phyloP scores from a whole-genome alignment of 331 rosid species.

The Acacia concinna region DNA sequence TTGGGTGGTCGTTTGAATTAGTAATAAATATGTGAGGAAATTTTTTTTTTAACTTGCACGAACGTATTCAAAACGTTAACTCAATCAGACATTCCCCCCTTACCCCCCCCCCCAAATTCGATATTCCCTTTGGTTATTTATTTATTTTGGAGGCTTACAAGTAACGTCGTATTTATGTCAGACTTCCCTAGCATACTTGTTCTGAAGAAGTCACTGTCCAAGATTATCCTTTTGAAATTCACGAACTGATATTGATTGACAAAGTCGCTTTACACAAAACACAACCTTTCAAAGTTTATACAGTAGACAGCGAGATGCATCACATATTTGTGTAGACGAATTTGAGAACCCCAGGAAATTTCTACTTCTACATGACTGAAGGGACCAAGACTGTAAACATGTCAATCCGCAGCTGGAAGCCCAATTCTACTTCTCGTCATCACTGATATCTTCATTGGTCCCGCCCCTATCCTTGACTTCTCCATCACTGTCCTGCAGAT shows the following conservation, averaged over 20 bases:
- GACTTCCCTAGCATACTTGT: not conserved
- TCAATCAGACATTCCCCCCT: too few species aligned
- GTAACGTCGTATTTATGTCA: not conserved
- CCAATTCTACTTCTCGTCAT: constrained; percentile 46
- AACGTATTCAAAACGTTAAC: too few species aligned
- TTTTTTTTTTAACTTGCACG: too few species aligned
- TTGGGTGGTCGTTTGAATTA: too few species aligned
- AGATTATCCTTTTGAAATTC: not conserved
- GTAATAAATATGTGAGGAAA: too few species aligned
- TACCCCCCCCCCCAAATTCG: too few species aligned
- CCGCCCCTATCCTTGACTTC: constrained; percentile 58
- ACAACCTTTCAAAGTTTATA: constrained; percentile 11
- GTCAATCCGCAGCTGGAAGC: constrained; percentile 14
- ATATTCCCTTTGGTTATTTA: not conserved
- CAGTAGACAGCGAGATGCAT: constrained; percentile 9
- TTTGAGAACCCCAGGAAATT: not conserved
- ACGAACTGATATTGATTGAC: not conserved
- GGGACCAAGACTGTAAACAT: not conserved
- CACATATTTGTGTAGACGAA: not conserved
- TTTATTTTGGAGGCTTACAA: not conserved
- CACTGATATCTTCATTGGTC: constrained; percentile 45
- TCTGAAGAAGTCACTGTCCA: not conserved
- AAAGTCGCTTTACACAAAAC: constrained; percentile 11
- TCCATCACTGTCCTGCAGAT: constrained; percentile 67
- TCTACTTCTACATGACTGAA: not conserved